Base-by-base conservation (phyloP, 352 stramenopile species). In the Phytopythium oedochilum region DNA sequence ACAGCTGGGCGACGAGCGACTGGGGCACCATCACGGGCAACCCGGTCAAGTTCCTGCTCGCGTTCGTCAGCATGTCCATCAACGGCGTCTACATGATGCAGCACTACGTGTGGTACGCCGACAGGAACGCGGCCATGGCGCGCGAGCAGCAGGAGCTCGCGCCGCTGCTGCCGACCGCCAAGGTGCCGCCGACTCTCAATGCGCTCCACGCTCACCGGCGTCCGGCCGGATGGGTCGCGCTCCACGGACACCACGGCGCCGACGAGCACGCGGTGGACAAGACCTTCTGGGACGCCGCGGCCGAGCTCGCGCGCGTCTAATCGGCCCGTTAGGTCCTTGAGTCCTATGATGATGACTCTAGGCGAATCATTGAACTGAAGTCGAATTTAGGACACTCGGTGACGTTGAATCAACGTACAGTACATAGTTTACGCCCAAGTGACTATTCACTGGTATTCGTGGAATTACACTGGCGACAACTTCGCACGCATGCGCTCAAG, bases 51-150 rank as follows among this genome's bases (percentile, higher is more conserved):
- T 97, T 99, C 59, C 80, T 69, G n/a, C 75, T 99, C 7, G 90
- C 92, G 0, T 91, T 98, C 52, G 83, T 98, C 18, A 98, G 92
- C 46, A 98, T 99, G 61, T 73, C 96, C 48, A 98, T 99, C 60
- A 96, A 99, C 72, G 61, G 98, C 18, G 96, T 99, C 61, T 98
- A 98, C 61, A 86, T 98, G 38, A 54, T 97, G 26, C 97, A 99
- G 71, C 96, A 99, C 73, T 99, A 98, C 67, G 71, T 98, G 17
- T 78, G 97, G 25, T 99, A 98, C 71, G 70, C 72, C 2, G 57
- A 66, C 26, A 70, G 66, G n/a, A n/a, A n/a, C n/a, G n/a, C n/a
- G n/a, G n/a, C n/a, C 34, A 82, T 79, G 50, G 64, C 85, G 55
- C 65, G 65, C 26, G 57, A n/a, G n/a, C n/a, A n/a, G n/a, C n/a